Evolutionary conservation across 148 eudicot genomes (phyloP).

Genomic region (Heliamphora exappendiculata): DNA sequence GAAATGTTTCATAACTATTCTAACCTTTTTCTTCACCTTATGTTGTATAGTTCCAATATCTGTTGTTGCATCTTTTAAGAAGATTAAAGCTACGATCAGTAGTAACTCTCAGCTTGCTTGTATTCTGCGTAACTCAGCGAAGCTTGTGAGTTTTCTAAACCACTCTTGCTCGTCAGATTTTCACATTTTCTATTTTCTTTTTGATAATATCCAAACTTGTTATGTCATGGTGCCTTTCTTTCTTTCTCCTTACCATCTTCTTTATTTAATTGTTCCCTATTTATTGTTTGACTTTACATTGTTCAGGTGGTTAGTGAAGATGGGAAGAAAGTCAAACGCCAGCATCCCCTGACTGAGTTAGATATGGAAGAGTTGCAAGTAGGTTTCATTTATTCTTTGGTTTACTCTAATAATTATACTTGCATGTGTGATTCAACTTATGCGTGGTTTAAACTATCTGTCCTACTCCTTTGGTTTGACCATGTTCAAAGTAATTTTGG

Average conservation of each 20-base stretch:
- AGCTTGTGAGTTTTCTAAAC: conserved; percentile 59
- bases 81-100: conserved; percentile 70
- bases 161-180: background rate
- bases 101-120: conserved; percentile 77
- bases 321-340: conserved; percentile 86
- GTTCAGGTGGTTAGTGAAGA: conserved; percentile 89
- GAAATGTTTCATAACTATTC: background rate
- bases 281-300: background rate
- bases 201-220: background rate
- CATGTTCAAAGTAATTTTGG: background rate
- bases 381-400: conserved; percentile 18
- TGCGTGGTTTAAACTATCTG: background rate
- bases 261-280: conserved; percentile 4
- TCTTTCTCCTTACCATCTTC: background rate
- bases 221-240: background rate
- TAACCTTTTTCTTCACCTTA: background rate
- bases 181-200: background rate
- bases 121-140: conserved; percentile 64
- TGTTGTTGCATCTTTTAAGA: conserved; percentile 89
- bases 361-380: conserved; percentile 96
- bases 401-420: background rate
- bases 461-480: background rate
- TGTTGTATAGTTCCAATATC: conserved; percentile 68
- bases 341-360: conserved; percentile 57
- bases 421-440: background rate